Evolutionary conservation across 1,139 yeast genomes (phyloP), one percentile per base, ranked within the genome.

Genomic region (Hanseniaspora gamundiae): DNA sequence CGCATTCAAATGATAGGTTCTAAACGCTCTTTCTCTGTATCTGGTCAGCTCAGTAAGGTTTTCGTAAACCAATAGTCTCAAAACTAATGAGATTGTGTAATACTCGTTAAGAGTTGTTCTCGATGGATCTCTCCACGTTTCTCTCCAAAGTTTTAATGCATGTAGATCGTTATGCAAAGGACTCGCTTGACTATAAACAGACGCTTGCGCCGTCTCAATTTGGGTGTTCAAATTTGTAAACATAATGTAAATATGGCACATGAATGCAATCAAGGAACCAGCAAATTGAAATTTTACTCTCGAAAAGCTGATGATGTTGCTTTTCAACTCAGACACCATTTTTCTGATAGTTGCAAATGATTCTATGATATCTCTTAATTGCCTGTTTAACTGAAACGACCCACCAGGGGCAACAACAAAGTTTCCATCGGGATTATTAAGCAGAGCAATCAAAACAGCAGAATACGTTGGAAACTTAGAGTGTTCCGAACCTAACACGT

Each of bases 221-320:
- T 56, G 58, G 27, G 62, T 50, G 41, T 60, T 60, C 39, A 59
- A 45, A 28, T 60, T 63, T 3, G 56, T 52, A 56, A 60, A 55
- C 40, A 53, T 55, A 41, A 55, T 51, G 44, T 57, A 55, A 7
- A 56, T 52, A 33, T 58, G 61, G 4, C 60, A 53, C 64, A 60
- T 60, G 47, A 59, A 62, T 42, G 59, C 61, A 10, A 60, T 47
- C 14, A 60, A 43, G 41, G 59, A 59, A 1, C 64, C 64, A 4
- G 63, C 58, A 44, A 58, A 60, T 43, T 60, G 64, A 42, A 57
- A 59, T 43, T 60, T 63, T 17, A 60, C 57, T 31, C 64, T 49
- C n/a, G 61, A 60, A 40, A 60, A 49, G 46, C 63, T 59, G 17
- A 63, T 60, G 14, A 60, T 62, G 41, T 60, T 60, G 2, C 58